Conservation (phyloP, 768 basidiomycete genomes). For the Favolaschia claudopus region DNA sequence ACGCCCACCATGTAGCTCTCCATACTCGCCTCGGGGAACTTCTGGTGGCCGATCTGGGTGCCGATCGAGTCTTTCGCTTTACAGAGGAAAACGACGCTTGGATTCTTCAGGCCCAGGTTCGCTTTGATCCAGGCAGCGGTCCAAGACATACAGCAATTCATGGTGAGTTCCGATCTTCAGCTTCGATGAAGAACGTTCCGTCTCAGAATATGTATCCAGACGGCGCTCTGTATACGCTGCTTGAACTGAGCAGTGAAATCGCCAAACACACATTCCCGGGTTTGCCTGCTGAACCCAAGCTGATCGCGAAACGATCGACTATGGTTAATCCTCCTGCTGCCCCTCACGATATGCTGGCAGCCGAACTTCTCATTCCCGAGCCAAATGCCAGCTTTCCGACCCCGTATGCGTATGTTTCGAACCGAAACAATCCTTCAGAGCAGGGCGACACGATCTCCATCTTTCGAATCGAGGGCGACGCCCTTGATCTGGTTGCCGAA, state of each 20-base stretch:
- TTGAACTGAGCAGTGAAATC: slow-evolving; percentile 70
- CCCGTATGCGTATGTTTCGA: slow-evolving; percentile 75
- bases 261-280: slow-evolving; percentile 61
- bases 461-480: slow-evolving; percentile 59
- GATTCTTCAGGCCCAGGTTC: slow-evolving; percentile 55
- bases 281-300: slow-evolving; percentile 47
- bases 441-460: slow-evolving; percentile 79
- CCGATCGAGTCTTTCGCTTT: slow-evolving; percentile 70
- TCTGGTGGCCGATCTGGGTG: slow-evolving; percentile 79
- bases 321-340: slow-evolving; percentile 53
- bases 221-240: slow-evolving; percentile 67
- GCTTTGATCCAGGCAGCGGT: slow-evolving; percentile 64
- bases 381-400: slow-evolving; percentile 59
- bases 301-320: slow-evolving; percentile 55
- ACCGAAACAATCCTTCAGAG: slow-evolving; percentile 74
- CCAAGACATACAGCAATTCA: slow-evolving; percentile 74
- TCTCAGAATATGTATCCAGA: slow-evolving; percentile 48
- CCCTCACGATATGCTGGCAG: slow-evolving; percentile 64
- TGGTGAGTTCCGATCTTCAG: slow-evolving; percentile 50
- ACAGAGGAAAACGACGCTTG: slow-evolving; percentile 56
- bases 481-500: slow-evolving; percentile 62
- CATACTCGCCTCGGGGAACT: slow-evolving; percentile 61
- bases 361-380: slow-evolving; percentile 71
- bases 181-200: not conserved
- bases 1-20: slow-evolving; percentile 77